Evolutionary conservation across 1,284 basidiomycete genomes (phyloP).

Genomic region (Psilocybe mexicana): DNA sequence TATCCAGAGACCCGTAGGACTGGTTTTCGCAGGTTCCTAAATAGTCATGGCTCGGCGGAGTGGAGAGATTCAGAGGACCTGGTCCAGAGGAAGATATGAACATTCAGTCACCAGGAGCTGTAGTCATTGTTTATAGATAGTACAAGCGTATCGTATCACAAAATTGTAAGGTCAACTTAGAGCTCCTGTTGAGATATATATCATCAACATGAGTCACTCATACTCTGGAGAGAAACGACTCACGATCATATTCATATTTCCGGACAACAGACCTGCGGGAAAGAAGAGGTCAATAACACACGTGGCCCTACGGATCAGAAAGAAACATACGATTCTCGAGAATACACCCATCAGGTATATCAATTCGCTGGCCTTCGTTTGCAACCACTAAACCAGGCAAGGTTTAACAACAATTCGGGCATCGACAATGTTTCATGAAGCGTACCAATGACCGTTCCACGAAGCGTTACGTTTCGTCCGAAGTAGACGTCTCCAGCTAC

Average conservation of each 20-base stretch:
- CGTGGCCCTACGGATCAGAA: not conserved
- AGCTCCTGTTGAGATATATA: slow-evolving; percentile 6
- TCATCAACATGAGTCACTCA: not conserved
- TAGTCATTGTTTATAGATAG: too few relatives aligned
- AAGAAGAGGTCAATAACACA: not conserved
- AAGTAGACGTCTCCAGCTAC: slow-evolving; percentile 93
- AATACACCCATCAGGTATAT: slow-evolving; percentile 87
- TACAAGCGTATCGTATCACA: too few relatives aligned
- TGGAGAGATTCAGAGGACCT: too few relatives aligned
- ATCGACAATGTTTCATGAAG: slow-evolving; percentile 1
- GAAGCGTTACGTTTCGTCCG: slow-evolving; percentile 79
- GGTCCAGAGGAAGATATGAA: too few relatives aligned
- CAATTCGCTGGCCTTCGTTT: slow-evolving; percentile 86
- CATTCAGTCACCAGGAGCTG: too few relatives aligned
- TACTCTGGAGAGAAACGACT: slow-evolving; percentile 19
- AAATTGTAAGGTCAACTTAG: not conserved
- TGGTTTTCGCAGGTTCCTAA: too few relatives aligned
- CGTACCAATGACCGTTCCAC: slow-evolving; percentile 69
- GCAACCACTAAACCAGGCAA: slow-evolving; percentile 43
- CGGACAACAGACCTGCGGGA: slow-evolving; percentile 43
- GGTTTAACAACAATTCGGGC: slow-evolving; percentile 1
- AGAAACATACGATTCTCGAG: slow-evolving; percentile 73
- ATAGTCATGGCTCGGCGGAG: too few relatives aligned
- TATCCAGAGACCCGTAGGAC: too few relatives aligned
- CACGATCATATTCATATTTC: slow-evolving; percentile 56